These are phyloP conservation scores for Chrysoporthe austroafricana DNA, from an alignment of 2,329 filamentous ascomycete species.

Conservation along the genomic window DNA sequence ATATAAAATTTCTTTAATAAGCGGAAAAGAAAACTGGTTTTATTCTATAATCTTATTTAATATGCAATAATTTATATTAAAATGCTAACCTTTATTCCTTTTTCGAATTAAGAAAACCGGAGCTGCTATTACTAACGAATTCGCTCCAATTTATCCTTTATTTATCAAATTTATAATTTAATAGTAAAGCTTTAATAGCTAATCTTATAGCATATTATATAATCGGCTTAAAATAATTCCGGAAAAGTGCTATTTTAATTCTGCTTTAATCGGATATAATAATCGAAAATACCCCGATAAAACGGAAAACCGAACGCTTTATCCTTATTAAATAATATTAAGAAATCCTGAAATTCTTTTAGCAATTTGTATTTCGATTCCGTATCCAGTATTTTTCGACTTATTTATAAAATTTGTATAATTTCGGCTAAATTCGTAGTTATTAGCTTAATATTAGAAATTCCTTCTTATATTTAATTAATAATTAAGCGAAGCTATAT, in stretches of 20 bases:
- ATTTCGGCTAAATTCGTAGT: not conserved
- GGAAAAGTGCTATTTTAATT: not conserved
- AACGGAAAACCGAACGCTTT: too few species aligned
- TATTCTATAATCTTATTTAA: too few species aligned
- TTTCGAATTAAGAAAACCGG: not conserved
- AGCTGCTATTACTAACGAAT: not conserved
- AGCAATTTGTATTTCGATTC: too few species aligned
- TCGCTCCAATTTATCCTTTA: not conserved
- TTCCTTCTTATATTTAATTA: not conserved
- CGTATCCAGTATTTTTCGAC: too few species aligned
- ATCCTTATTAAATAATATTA: too few species aligned
- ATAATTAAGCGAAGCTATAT: not conserved
- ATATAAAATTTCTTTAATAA: too few species aligned
- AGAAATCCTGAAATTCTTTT: too few species aligned
- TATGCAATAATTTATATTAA: not conserved
- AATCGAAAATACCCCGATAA: too few species aligned
- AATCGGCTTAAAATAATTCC: not conserved
- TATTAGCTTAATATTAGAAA: not conserved
- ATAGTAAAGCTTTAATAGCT: not conserved
- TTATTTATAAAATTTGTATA: not conserved
- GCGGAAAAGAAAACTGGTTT: not conserved
- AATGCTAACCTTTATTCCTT: not conserved
- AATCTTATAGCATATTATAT: not conserved
- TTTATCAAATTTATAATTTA: not conserved
- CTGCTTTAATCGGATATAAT: not conserved